Base-by-base conservation (phyloP, 345 rosid species). In the Murraya paniculata region DNA sequence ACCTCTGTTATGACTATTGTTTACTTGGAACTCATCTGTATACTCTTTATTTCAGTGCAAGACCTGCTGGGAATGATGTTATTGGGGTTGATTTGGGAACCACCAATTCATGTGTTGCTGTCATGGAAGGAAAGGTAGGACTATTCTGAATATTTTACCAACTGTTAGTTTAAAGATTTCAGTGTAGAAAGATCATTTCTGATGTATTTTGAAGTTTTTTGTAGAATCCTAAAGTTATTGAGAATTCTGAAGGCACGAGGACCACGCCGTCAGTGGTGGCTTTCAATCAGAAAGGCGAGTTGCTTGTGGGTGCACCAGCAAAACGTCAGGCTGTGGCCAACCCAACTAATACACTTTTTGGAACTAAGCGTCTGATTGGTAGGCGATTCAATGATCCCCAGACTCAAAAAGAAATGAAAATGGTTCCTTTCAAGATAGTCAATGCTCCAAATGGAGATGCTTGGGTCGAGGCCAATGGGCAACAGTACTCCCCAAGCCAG, bases 81-180 rank as follows among this genome's bases (percentile, higher is more conserved):
- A 92, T 96, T 19, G 99, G 98, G 78, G 91, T 96, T 78, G 98
- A 96, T 77, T 86, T 96, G 92, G 99, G 99, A 50, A 96, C 99
- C 9, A 96, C 99, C 22, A 96, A 94, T 81, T 96, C 99, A 1
- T 96, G 99, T 80, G 99, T 96, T 78, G 86, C 97, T 14, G 90
- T 94, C 77, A 96, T 96, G 99, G 99, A 96, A 75, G 99, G 99
- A 55, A 96, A 94, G 89, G 99, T 96, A 71, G 60, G 76, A n/a
- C 7, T 38, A 35, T 22, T 39, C 48, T 50, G 31, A 25, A 7
- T 6, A 28, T 62, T 28, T 62, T 28, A 36, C 41, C 18, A 6
- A 0, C 11, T 9, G 6, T 28, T 71, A 19, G 13, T 27, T 70
- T 4, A 64, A 33, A 7, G 14, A 30, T 60, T 60, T 50, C 25